Evolutionary conservation across 257 asterid genomes (phyloP).

Genomic region (Capsicum chinense): DNA sequence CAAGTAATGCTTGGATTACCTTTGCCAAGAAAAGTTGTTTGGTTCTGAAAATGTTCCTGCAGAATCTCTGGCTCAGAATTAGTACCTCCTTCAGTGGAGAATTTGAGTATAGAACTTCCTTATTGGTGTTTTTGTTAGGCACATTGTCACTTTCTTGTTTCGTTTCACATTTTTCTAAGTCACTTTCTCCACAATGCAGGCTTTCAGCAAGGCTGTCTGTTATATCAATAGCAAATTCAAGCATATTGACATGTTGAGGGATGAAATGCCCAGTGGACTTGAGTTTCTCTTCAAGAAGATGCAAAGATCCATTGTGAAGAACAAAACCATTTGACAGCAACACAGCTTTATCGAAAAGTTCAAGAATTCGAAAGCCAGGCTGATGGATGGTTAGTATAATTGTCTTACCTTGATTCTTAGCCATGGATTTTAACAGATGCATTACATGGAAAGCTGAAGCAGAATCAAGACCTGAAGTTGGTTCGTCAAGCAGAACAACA

Average conservation of each 20-base stretch:
- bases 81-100: conserved; percentile 53
- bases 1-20: conserved; percentile 60
- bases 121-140: conserved; percentile 10
- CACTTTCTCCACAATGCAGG: conserved; percentile 44
- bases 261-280: conserved; percentile 52
- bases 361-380: conserved; percentile 77
- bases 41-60: conserved; percentile 64
- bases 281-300: conserved; percentile 56
- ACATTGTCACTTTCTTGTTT: conserved; percentile 28
- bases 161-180: conserved; percentile 33
- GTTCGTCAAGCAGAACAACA: conserved; percentile 77
- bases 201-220: conserved; percentile 45
- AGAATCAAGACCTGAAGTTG: conserved; percentile 87
- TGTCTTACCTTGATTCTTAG: conserved; percentile 59
- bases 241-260: conserved; percentile 69
- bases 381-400: conserved; percentile 76
- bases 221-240: conserved; percentile 73
- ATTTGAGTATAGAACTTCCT: conserved; percentile 42
- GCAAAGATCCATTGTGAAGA: conserved; percentile 67
- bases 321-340: conserved; percentile 59
- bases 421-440: conserved; percentile 61
- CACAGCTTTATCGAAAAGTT: conserved; percentile 62
- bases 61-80: conserved; percentile 63
- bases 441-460: conserved; percentile 71
- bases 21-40: conserved; percentile 63